A percentile compares a stretch with the other conserved stretches of the same genome.
phyloP scores from a whole-genome alignment of 179 eudicot species.

The Vitellaria paradoxa region DNA sequence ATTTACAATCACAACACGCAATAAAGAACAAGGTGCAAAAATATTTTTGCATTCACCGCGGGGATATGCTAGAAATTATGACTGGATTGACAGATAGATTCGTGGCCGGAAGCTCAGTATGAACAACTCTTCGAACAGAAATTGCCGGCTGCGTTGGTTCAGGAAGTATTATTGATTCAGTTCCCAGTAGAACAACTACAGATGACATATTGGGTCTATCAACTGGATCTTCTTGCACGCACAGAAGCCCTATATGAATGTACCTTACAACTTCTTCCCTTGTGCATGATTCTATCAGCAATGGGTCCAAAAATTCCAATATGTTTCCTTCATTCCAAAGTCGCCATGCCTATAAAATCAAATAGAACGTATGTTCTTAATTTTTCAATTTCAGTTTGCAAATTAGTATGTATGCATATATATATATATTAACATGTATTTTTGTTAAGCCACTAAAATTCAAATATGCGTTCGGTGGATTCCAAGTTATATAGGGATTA shows the following conservation, averaged over 20 bases:
- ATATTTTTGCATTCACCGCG: background rate
- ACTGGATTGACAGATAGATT: slow-evolving; percentile 5
- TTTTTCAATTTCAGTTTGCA: no score
- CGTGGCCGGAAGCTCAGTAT: background rate
- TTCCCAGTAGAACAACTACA: slow-evolving; percentile 7
- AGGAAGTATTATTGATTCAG: slow-evolving; percentile 1
- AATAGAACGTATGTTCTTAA: no score
- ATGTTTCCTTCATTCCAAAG: slow-evolving; percentile 26
- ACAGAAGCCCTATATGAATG: slow-evolving; percentile 29
- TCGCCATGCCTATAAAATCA: slow-evolving; percentile 31
- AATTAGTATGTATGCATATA: no score
- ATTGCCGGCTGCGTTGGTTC: slow-evolving; percentile 12
- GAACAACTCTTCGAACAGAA: slow-evolving; percentile 3
- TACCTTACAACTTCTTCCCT: slow-evolving; percentile 17
- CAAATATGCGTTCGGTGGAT: no score
- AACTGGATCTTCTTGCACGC: slow-evolving; percentile 32
- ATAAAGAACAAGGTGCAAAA: background rate
- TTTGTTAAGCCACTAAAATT: no score
- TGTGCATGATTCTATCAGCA: background rate
- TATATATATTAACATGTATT: no score
- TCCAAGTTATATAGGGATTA: no score
- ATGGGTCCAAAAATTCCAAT: slow-evolving; percentile 11
- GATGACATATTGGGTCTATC: slow-evolving; percentile 15
- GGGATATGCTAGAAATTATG: slow-evolving; percentile 6
- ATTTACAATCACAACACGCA: background rate